Conservation (phyloP, 768 basidiomycete species). For the Psilocybe cubensis region DNA sequence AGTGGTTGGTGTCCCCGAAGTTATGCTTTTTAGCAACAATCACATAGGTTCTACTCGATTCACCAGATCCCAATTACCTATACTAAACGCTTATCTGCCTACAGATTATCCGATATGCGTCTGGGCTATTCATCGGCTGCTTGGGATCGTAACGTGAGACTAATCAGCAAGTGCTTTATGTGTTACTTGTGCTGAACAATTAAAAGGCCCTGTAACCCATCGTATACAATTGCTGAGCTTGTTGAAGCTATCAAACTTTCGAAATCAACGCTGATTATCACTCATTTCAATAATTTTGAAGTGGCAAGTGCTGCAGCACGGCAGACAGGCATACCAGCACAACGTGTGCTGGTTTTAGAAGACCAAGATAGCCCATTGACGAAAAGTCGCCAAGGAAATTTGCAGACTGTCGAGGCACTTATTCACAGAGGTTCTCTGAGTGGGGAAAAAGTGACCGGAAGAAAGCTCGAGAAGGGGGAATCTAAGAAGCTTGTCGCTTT, state of each 20-base stretch:
- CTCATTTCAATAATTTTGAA: neutral
- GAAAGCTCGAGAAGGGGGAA: constrained; percentile 1
- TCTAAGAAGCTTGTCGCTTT: constrained; percentile 8
- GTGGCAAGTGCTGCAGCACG: constrained; percentile 4
- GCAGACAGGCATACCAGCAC: neutral
- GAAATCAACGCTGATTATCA: constrained; percentile 5
- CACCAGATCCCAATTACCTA: neutral
- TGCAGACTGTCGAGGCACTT: constrained; percentile 1
- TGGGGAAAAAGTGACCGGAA: neutral
- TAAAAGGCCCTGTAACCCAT: constrained; percentile 6
- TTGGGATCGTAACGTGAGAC: constrained; percentile 10
- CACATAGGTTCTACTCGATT: constrained; percentile 4
- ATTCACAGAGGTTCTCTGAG: neutral
- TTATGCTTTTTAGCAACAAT: constrained; percentile 11
- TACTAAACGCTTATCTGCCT: neutral
- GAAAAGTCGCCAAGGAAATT: neutral
- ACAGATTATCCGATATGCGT: constrained; percentile 13
- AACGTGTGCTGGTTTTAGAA: constrained; percentile 5
- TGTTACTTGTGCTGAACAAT: neutral
- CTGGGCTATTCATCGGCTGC: constrained; percentile 11
- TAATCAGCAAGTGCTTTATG: neutral
- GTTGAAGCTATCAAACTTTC: constrained; percentile 7
- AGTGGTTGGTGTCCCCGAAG: neutral
- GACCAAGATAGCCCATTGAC: constrained; percentile 3
- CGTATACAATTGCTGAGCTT: constrained; percentile 5